Conservation (phyloP, 306 rosid genomes). For the Lathyrus aphaca region DNA sequence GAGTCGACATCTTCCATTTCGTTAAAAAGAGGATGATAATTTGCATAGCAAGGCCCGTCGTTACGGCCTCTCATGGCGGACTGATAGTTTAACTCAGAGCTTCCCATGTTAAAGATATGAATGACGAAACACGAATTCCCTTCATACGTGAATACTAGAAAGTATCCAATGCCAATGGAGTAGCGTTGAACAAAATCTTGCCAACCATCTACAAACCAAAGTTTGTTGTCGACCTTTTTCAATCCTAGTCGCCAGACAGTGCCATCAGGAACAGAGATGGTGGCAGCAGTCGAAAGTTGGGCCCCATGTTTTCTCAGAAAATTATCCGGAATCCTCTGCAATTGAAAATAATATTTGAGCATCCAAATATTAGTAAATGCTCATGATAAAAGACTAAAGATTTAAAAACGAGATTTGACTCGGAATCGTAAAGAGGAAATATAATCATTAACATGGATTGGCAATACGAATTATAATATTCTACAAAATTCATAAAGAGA, state of each 20-base stretch:
- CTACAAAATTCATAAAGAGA: background rate
- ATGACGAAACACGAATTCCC: conserved; percentile 80
- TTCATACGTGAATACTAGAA: conserved; percentile 77
- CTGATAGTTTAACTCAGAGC: conserved; percentile 80
- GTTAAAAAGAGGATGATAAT: conserved; percentile 61
- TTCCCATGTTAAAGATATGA: conserved; percentile 67
- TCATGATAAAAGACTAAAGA: background rate
- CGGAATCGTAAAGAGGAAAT: background rate
- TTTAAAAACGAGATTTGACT: background rate
- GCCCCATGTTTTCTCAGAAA: conserved; percentile 70
- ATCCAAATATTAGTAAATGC: conserved; percentile 27
- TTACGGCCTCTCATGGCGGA: conserved; percentile 51
- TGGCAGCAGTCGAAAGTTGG: conserved; percentile 70
- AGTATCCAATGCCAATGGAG: conserved; percentile 70
- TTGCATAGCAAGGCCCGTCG: conserved; percentile 57
- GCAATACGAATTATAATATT: background rate
- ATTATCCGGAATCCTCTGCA: conserved; percentile 85
- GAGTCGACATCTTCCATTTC: conserved; percentile 86
- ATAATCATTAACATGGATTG: background rate
- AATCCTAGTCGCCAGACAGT: conserved; percentile 72
- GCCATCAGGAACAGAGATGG: conserved; percentile 76
- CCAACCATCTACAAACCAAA: conserved; percentile 87
- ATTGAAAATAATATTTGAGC: conserved; percentile 34
- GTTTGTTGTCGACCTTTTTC: conserved; percentile 62
- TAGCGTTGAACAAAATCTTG: conserved; percentile 76